These are phyloP conservation scores for Papilionanthe hybrid DNA, from an alignment of 116 monocot genomes.

Conservation along the genomic window DNA sequence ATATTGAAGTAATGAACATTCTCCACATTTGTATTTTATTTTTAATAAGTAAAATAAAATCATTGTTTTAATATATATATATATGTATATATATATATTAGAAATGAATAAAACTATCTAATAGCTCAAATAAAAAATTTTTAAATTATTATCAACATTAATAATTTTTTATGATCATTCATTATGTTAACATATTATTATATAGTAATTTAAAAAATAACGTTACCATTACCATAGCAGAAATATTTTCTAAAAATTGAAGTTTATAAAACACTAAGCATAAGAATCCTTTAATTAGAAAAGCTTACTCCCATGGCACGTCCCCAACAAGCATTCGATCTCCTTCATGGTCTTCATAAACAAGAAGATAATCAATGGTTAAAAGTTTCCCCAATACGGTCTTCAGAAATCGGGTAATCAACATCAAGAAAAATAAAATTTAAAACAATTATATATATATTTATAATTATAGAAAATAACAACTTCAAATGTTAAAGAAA, in stretches of 20 bases:
- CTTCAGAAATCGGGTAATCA: slow-evolving; percentile 19
- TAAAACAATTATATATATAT: too few species aligned
- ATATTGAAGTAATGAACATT: slow-evolving; percentile 59
- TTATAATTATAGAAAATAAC: too few species aligned
- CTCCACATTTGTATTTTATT: slow-evolving; percentile 31
- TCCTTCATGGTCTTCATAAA: slow-evolving; percentile 80
- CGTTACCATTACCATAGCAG: too few species aligned
- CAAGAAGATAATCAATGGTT: slow-evolving; percentile 31
- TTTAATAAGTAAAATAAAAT: too few species aligned
- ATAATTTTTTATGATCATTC: too few species aligned
- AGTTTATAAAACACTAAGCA: background rate
- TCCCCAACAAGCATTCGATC: slow-evolving; percentile 78
- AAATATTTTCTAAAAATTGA: too few species aligned
- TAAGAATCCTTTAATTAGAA: too few species aligned
- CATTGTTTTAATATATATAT: background rate
- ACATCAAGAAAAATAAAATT: slow-evolving; percentile 10
- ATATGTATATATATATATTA: too few species aligned
- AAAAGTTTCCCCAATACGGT: slow-evolving; percentile 13
- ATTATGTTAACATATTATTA: too few species aligned
- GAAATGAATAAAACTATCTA: background rate
- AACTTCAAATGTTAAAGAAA: background rate
- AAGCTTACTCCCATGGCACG: slow-evolving; percentile 69
- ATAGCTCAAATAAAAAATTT: too few species aligned
- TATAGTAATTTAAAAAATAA: too few species aligned
- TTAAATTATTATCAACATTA: too few species aligned